Conservation (phyloP, 345 rosid species). For the Punica granatum region DNA sequence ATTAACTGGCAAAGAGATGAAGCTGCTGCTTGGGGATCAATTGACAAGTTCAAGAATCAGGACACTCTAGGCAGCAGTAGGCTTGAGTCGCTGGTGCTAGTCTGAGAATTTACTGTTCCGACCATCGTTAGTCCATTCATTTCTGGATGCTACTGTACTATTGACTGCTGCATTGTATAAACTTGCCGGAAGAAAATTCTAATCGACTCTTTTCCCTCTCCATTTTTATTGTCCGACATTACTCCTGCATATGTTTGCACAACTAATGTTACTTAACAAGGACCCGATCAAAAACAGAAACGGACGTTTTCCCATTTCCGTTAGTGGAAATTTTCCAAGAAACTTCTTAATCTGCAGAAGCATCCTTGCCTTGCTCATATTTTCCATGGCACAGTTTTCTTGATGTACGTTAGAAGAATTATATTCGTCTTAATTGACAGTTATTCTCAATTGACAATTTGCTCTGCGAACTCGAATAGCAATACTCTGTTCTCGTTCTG, state of each 20-base stretch:
- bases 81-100: background rate
- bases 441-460: slow-evolving; percentile 42
- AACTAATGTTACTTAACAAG: background rate
- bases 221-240: background rate
- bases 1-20: background rate
- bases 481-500: no score
- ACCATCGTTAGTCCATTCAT: background rate
- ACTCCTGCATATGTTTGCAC: background rate
- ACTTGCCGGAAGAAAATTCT: background rate
- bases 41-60: background rate
- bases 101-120: no score
- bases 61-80: background rate
- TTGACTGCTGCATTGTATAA: background rate
- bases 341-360: background rate
- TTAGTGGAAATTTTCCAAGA: background rate
- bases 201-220: background rate
- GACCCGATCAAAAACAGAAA: background rate
- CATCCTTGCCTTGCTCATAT: slow-evolving; percentile 9
- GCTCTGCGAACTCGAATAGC: slow-evolving; percentile 43
- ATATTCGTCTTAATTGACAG: slow-evolving; percentile 52
- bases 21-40: background rate
- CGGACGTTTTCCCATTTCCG: background rate
- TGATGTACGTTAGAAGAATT: slow-evolving; percentile 53
- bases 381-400: slow-evolving; percentile 39
- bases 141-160: background rate